These are phyloP conservation scores for Boletus sp. DNA, from an alignment of 768 basidiomycete species.

Conservation along the genomic window DNA sequence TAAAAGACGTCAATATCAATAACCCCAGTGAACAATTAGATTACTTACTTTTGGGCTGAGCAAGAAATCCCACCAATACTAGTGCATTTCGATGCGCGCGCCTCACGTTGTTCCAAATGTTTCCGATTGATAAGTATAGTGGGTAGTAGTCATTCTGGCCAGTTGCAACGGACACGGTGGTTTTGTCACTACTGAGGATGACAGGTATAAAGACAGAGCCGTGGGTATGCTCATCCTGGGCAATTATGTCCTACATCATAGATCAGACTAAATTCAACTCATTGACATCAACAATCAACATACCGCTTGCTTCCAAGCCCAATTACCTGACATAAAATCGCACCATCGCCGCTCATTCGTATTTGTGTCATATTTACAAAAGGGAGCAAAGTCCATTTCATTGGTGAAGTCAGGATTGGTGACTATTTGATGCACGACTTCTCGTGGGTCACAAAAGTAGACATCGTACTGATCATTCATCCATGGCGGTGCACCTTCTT, in stretches of 20 bases:
- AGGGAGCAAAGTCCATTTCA: background rate
- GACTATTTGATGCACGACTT: background rate
- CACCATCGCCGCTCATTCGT: background rate
- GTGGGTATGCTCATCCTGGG: background rate
- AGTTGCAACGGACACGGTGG: background rate
- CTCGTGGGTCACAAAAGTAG: background rate
- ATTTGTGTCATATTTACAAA: background rate
- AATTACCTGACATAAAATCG: background rate
- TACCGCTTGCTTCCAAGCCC: background rate
- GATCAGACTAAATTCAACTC: background rate
- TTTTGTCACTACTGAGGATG: background rate
- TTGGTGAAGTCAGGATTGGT: background rate
- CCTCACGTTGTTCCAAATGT: background rate
- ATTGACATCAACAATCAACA: background rate
- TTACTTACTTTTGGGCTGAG: background rate
- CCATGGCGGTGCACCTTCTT: background rate
- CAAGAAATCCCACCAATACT: background rate
- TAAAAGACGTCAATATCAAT: background rate
- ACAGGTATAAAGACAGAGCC: background rate
- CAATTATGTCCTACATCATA: background rate
- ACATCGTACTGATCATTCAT: background rate
- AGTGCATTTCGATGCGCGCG: background rate
- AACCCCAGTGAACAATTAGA: background rate
- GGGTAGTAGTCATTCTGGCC: background rate
- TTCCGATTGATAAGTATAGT: background rate